A percentile compares a stretch with the other conserved stretches of the same genome.
phyloP scores from a whole-genome alignment of 768 basidiomycete genomes.

The Russula compacta region DNA sequence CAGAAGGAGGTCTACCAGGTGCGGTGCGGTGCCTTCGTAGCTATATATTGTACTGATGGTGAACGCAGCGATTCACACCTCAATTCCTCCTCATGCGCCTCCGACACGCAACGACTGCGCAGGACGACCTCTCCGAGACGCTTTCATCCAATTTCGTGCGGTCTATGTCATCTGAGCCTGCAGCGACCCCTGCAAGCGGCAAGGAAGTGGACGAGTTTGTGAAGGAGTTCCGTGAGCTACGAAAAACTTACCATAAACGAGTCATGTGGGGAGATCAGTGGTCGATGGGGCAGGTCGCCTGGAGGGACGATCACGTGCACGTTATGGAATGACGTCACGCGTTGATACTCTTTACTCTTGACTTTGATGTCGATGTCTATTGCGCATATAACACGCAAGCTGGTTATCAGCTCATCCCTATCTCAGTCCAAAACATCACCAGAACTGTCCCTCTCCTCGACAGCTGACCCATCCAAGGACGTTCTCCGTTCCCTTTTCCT shows the following conservation, averaged over 20 bases:
- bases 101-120: slow-evolving; percentile 78
- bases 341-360: neutral
- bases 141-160: slow-evolving; percentile 78
- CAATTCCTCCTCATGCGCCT: slow-evolving; percentile 86
- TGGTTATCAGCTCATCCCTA: slow-evolving; percentile 1
- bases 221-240: slow-evolving; percentile 72
- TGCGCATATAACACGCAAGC: slow-evolving; percentile 13
- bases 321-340: neutral
- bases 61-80: slow-evolving; percentile 62
- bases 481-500: slow-evolving; percentile 32
- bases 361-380: slow-evolving; percentile 10
- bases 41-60: neutral
- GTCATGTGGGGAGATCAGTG: slow-evolving; percentile 86
- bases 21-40: neutral
- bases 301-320: slow-evolving; percentile 50
- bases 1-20: slow-evolving; percentile 89
- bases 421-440: neutral
- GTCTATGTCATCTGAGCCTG: slow-evolving; percentile 28
- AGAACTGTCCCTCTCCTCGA: neutral
- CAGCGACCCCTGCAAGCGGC: slow-evolving; percentile 22
- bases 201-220: slow-evolving; percentile 81
- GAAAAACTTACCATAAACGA: slow-evolving; percentile 91
- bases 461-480: slow-evolving; percentile 23
- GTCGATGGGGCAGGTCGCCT: slow-evolving; percentile 75
- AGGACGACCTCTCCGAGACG: slow-evolving; percentile 83